Base-by-base conservation (phyloP, 192 early-diverging fungal genomes). In the Coemansia sp. region DNA sequence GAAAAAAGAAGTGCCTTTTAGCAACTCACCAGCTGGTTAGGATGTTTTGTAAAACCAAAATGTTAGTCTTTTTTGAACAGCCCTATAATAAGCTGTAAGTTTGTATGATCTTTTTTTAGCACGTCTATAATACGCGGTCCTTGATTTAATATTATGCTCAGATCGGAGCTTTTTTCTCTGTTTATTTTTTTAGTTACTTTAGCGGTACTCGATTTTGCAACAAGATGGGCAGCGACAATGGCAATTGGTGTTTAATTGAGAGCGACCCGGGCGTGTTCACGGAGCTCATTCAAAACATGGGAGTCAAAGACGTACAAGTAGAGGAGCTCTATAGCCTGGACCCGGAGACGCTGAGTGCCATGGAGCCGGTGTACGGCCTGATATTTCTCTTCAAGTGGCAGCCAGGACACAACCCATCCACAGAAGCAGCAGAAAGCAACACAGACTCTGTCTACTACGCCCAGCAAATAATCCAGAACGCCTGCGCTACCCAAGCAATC, bases 261-360 rank as follows among this genome's bases (percentile, higher is more conserved):
- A 89, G 87, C 59, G 90, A 92, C 75, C 90, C 90, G 26, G 90
- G 87, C 74, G 88, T 92, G 26, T 92, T 92, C 44, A 91, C 90
- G 11, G 89, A 90, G 69, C 76, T 92, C 16, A 90, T 92, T 57
- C 64, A 76, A 14, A 84, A 80, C 53, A 84, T 92, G 76, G 87
- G 89, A 6, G 87, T 83, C 7, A 52, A 59, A 34, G 87, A 89
- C 37, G 72, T 85, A 48, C 87, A 90, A 51, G 87, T 92, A 0
- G 90, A 90, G 50, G 90, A 92, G 58, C 76, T 92, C 1, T 91
- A 84, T 67, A 85, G 85, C 51, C 76, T 92, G 38, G 89, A 90
- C 60, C 63, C 79, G 16, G 79, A 73, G 11, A 66, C 80, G 1
- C 59, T 90, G 46, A 78, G 82, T 28, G 76, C 70, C 17, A 61